Percentiles rank a stretch among this genome's conserved stretches.
Evolutionary conservation across 345 rosid species (phyloP).

Genomic region (Brassica incana): DNA sequence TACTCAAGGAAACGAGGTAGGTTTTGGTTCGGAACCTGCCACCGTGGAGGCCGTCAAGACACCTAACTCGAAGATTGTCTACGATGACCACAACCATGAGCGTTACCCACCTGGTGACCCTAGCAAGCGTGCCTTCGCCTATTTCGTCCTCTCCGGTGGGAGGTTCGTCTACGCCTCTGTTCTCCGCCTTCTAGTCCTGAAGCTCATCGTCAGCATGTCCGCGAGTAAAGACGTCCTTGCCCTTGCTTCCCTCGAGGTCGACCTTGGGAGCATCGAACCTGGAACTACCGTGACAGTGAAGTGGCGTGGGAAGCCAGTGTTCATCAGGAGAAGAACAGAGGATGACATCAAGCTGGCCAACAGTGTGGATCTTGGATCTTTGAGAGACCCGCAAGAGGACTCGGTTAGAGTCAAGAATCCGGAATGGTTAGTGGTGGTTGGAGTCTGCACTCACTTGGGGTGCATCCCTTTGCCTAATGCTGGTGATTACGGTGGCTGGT

Average conservation of each 20-base stretch:
- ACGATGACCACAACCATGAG: conserved; percentile 80
- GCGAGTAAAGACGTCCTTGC: conserved; percentile 98
- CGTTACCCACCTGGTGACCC: conserved; percentile 94
- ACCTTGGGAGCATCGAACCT: conserved; percentile 82
- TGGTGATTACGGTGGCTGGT: conserved; percentile 97
- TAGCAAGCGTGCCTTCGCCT: conserved; percentile 93
- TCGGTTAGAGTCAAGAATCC: conserved; percentile 78
- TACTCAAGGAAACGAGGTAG: conserved; percentile 47
- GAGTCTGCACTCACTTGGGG: conserved; percentile 97
- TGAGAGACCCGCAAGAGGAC: conserved; percentile 88
- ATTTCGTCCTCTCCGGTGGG: conserved; percentile 86
- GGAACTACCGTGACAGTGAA: conserved; percentile 91
- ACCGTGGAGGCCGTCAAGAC: conserved; percentile 77
- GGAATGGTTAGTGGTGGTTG: conserved; percentile 85
- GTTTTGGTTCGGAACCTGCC: conserved; percentile 45
- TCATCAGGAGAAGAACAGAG: conserved; percentile 88
- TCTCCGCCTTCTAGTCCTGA: conserved; percentile 76
- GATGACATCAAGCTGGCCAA: conserved; percentile 87
- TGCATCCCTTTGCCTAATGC: conserved; percentile 98
- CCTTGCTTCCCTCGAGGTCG: conserved; percentile 90
- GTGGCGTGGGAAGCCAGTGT: conserved; percentile 99
- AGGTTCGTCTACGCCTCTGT: conserved; percentile 86
- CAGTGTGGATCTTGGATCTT: conserved; percentile 73
- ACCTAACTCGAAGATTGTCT: conserved; percentile 74
- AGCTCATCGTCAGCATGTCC: conserved; percentile 89